A percentile compares a stretch with the other conserved stretches of the same genome.
These are phyloP conservation scores for Cyberlindnera maclurae DNA, from an alignment of 805 yeast genomes.

Conservation along the genomic window DNA sequence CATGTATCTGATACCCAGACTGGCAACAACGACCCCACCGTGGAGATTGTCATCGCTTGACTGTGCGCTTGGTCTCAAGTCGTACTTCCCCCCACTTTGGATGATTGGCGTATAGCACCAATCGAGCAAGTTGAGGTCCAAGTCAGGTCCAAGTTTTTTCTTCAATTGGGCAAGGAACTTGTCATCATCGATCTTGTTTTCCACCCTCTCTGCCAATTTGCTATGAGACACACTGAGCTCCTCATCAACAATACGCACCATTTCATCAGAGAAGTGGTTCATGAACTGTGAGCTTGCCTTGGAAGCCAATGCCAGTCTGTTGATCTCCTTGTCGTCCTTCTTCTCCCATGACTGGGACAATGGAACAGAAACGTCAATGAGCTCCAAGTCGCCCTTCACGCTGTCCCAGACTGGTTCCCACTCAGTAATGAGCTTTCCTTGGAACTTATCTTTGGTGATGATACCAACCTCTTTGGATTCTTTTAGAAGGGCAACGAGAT, in stretches of 20 bases:
- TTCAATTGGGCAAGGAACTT: slow-evolving; percentile 54
- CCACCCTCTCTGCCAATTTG: slow-evolving; percentile 67
- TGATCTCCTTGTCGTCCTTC: slow-evolving; percentile 76
- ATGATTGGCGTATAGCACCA: slow-evolving; percentile 93
- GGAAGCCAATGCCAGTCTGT: slow-evolving; percentile 59
- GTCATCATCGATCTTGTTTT: slow-evolving; percentile 74
- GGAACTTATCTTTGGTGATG: slow-evolving; percentile 68
- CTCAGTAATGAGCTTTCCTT: slow-evolving; percentile 79
- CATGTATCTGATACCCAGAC: slow-evolving; percentile 81
- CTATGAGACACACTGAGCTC: slow-evolving; percentile 70
- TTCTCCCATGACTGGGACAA: slow-evolving; percentile 55
- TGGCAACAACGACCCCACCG: slow-evolving; percentile 76
- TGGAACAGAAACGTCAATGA: slow-evolving; percentile 47
- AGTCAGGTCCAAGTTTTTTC: slow-evolving; percentile 53
- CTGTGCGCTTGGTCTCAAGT: slow-evolving; percentile 75
- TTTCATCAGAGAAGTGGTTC: slow-evolving; percentile 78
- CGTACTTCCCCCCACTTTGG: slow-evolving; percentile 82
- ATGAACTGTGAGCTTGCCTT: slow-evolving; percentile 73
- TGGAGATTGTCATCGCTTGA: slow-evolving; percentile 57
- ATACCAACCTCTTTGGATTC: slow-evolving; percentile 49
- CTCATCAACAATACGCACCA: slow-evolving; percentile 83
- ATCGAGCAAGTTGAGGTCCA: slow-evolving; percentile 71
- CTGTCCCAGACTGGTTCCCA: slow-evolving; percentile 48
- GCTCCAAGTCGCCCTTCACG: slow-evolving; percentile 32
- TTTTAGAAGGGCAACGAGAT: slow-evolving; percentile 42